Base-by-base conservation (phyloP, 305 asterid genomes). In the Vinca major region DNA sequence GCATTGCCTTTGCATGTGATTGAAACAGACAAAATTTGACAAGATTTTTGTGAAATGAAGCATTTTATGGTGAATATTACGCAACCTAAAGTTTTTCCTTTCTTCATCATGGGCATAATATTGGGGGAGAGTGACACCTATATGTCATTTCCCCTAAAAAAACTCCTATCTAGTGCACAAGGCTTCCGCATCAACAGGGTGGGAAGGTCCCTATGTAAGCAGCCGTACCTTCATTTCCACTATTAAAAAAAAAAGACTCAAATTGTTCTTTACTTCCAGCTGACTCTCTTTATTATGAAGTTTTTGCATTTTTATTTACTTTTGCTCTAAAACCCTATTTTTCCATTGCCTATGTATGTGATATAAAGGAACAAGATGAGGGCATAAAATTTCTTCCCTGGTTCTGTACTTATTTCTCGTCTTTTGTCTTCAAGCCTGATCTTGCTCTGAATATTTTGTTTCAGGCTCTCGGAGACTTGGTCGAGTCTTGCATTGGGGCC, bases 401-500 rank as follows among this genome's bases (percentile, higher is more conserved):
- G 33, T 26, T 26, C 33, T 26, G 33, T 26, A 26, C 33, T 26
- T 26, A 26, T 26, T 26, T 26, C 33, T 26, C 1, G 33, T 26
- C 33, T 1, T 26, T 26, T 26, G 77, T 64, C 74, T 66, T 61
- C 71, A 70, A 44, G 63, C 69, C 65, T 80, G 61, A 80, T 65
- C 68, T 75, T 66, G 62, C 63, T 66, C 62, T 77, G 47, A 74
- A 58, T 71, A 73, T 73, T 65, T 75, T 77, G 70, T 70, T 84
- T 71, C 86, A 93, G 99, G 96, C 81, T 64, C 96, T 91, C 51
- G 99, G 99, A 68, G 99, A 93, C 80, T 67, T 93, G 80, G 93
- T 91, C 82, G 97, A 91, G 82, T 93, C 99, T 74, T 85, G 89
- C 79, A 77, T 86, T 67, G 99, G 99, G 57, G 97, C 96, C 56